Evolutionary conservation across 306 rosid genomes (phyloP).

Genomic region (Cicer bijugum): DNA sequence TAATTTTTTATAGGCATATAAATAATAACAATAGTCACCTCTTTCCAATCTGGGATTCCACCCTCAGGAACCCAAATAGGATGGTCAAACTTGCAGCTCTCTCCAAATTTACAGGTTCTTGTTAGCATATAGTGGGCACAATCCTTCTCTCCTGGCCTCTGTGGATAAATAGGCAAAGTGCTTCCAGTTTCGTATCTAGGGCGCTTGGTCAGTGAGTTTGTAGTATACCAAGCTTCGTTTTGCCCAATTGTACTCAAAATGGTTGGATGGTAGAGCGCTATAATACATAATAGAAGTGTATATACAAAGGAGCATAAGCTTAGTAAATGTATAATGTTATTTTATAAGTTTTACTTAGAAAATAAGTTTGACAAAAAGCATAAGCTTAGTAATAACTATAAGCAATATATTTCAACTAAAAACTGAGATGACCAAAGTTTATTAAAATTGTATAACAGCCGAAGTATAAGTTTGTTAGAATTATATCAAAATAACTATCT

Average conservation of each 20-base stretch:
- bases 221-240: constrained; percentile 93
- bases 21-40: constrained; percentile 83
- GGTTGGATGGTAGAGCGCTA: constrained; percentile 92
- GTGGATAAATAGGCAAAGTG: constrained; percentile 92
- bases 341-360: constrained; percentile 61
- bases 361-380: constrained; percentile 53
- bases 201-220: constrained; percentile 91
- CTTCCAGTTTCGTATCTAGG: constrained; percentile 86
- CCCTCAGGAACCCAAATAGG: constrained; percentile 99
- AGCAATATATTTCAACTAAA: constrained; percentile 40
- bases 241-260: constrained; percentile 87
- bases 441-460: constrained; percentile 28
- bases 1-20: constrained; percentile 54
- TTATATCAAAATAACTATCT: constrained; percentile 39
- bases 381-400: constrained; percentile 50
- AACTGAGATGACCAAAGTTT: constrained; percentile 28
- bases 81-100: constrained; percentile 98
- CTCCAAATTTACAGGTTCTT: constrained; percentile 99
- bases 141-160: constrained; percentile 99
- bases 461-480: constrained; percentile 22
- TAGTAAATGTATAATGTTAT: constrained; percentile 63
- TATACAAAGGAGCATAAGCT: constrained; percentile 64
- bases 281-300: constrained; percentile 69
- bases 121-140: constrained; percentile 99
- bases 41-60: constrained; percentile 99